Percentiles rank a stretch among this genome's conserved stretches.
Evolutionary conservation across 2,329 filamentous ascomycete species (phyloP).

Genomic region (Venturia nashicola): DNA sequence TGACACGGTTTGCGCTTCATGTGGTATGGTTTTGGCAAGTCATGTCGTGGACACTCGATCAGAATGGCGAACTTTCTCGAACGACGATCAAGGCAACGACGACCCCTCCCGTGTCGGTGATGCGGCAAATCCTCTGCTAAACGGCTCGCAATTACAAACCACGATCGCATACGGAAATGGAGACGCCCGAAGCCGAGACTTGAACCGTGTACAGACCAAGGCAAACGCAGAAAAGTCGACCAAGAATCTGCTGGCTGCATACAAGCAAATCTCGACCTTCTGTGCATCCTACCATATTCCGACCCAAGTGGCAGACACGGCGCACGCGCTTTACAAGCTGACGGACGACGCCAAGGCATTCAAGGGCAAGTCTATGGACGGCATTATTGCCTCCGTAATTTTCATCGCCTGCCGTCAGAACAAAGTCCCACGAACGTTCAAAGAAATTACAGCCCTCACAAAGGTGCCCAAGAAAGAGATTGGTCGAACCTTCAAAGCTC

Average conservation of each 20-base stretch:
- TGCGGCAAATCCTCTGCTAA: slow-evolving; percentile 75
- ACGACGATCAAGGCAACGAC: slow-evolving; percentile 92
- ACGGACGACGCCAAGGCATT: slow-evolving; percentile 86
- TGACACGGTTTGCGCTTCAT: slow-evolving; percentile 86
- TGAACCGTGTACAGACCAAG: slow-evolving; percentile 76
- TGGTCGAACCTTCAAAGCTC: slow-evolving; percentile 82
- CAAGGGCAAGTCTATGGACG: slow-evolving; percentile 90
- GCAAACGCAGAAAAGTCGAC: slow-evolving; percentile 70
- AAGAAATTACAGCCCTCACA: slow-evolving; percentile 87
- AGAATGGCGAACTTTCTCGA: slow-evolving; percentile 98
- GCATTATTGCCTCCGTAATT: slow-evolving; percentile 89
- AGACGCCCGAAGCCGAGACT: slow-evolving; percentile 56
- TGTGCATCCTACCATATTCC: slow-evolving; percentile 77
- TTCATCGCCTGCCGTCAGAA: slow-evolving; percentile 95
- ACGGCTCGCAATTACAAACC: slow-evolving; percentile 81
- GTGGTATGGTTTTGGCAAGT: slow-evolving; percentile 80
- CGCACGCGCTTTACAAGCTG: slow-evolving; percentile 91
- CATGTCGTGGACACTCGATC: slow-evolving; percentile 91
- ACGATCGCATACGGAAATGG: slow-evolving; percentile 73
- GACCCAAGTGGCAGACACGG: slow-evolving; percentile 70
- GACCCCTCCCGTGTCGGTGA: slow-evolving; percentile 98
- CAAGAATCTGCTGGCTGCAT: slow-evolving; percentile 65
- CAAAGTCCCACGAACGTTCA: slow-evolving; percentile 70
- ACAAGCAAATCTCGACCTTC: slow-evolving; percentile 78
- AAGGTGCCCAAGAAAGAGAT: slow-evolving; percentile 97